These are phyloP conservation scores for Cynara cardunculus DNA, from an alignment of 129 eudicot genomes.

Conservation along the genomic window DNA sequence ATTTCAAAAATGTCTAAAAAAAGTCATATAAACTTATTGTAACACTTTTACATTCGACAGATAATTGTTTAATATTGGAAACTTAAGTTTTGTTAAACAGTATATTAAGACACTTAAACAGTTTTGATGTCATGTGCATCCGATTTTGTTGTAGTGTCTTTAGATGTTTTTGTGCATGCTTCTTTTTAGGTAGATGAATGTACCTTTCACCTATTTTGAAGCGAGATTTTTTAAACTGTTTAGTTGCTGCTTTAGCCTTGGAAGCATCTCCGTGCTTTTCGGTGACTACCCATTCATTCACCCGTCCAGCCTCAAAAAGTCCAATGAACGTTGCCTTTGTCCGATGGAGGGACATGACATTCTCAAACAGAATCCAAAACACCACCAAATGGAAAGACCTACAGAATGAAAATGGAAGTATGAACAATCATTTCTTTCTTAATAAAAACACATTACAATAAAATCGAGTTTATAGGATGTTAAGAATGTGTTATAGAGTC, in stretches of 20 bases:
- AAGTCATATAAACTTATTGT: not conserved
- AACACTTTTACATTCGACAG: not conserved
- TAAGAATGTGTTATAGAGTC: not conserved
- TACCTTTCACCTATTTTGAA: conserved; percentile 9
- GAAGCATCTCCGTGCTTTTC: conserved; percentile 16
- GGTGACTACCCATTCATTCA: conserved; percentile 15
- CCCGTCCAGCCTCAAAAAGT: conserved; percentile 22
- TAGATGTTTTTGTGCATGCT: not conserved
- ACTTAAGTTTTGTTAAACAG: too few relatives aligned
- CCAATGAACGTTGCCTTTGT: conserved; percentile 32
- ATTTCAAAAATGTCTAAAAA: not conserved
- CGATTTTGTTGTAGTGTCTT: not conserved
- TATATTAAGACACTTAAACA: not conserved
- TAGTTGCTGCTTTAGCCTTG: not conserved
- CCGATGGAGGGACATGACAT: conserved; percentile 38
- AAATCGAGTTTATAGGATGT: not conserved
- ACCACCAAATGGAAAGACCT: conserved; percentile 34
- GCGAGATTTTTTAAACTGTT: not conserved
- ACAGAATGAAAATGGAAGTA: not conserved
- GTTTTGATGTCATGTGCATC: not conserved
- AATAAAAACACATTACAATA: not conserved
- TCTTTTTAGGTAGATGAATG: not conserved
- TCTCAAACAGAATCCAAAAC: conserved; percentile 35
- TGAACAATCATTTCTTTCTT: not conserved
- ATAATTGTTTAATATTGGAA: not conserved